phyloP scores from a whole-genome alignment of 163 green algal species.

The Chlorella variabilis region DNA sequence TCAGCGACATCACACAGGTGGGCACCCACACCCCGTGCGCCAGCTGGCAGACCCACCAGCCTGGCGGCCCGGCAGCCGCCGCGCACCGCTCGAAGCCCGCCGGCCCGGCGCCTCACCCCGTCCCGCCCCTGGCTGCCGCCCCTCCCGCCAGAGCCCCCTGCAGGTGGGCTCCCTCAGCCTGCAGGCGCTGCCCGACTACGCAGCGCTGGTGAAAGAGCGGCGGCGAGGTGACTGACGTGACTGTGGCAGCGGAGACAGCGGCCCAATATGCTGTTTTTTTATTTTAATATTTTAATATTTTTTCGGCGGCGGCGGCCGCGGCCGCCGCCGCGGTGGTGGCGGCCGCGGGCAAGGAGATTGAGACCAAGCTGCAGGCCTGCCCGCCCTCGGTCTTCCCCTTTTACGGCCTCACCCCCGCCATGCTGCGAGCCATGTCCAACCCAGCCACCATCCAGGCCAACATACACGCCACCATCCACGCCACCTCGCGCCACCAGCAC shows the following conservation, averaged over 20 bases:
- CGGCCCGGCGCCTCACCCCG: too few relatives aligned
- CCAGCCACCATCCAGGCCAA: slow-evolving; percentile 44
- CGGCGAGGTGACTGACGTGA: slow-evolving; percentile 32
- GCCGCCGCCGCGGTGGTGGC: slow-evolving; percentile 49
- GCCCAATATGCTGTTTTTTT: too few relatives aligned
- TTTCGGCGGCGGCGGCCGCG: slow-evolving; percentile 41
- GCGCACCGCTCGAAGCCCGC: too few relatives aligned
- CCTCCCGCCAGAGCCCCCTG: too few relatives aligned
- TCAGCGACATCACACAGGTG: slow-evolving; percentile 27
- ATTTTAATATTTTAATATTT: too few relatives aligned
- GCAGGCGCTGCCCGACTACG: slow-evolving; percentile 36
- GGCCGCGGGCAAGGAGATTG: slow-evolving; percentile 49
- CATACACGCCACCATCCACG: slow-evolving; percentile 39
- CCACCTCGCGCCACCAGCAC: slow-evolving; percentile 25
- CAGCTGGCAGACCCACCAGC: too few relatives aligned
- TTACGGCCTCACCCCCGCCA: slow-evolving; percentile 47
- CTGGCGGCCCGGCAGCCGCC: too few relatives aligned
- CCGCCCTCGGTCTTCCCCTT: slow-evolving; percentile 52
- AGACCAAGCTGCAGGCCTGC: slow-evolving; percentile 36
- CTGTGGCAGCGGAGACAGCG: slow-evolving; percentile 38
- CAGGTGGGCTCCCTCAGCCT: slow-evolving; percentile 27
- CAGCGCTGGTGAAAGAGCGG: slow-evolving; percentile 26
- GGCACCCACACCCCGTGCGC: not conserved
- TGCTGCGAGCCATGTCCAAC: slow-evolving; percentile 49
- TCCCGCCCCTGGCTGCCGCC: not conserved